A percentile compares a stretch with the other conserved stretches of the same genome.
These are phyloP conservation scores for Moniliella sp. DNA, from an alignment of 1,284 basidiomycete species.

Conservation along the genomic window DNA sequence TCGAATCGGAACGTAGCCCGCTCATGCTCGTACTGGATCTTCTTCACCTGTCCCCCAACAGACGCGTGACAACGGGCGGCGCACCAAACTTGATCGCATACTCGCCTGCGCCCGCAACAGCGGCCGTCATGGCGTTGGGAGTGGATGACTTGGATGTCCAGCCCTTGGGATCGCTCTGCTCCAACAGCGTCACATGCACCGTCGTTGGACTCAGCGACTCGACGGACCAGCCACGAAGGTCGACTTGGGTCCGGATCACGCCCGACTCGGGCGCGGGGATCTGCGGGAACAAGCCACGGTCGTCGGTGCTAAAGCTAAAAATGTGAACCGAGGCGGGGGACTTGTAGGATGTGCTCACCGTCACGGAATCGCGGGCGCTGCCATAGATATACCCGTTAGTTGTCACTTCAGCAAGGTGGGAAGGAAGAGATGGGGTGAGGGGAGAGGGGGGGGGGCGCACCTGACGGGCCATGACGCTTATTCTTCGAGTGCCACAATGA, in stretches of 20 bases:
- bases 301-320: conserved; percentile 81
- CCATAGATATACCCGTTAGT: no score
- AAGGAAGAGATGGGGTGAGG: no score
- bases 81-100: conserved; percentile 80
- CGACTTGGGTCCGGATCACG: conserved; percentile 76
- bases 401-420: no score
- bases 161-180: conserved; percentile 88
- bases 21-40: conserved; percentile 67
- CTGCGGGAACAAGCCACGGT: conserved; percentile 59
- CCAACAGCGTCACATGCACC: conserved; percentile 73
- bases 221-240: conserved; percentile 88
- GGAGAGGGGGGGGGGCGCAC: conserved; percentile 36
- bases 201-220: conserved; percentile 86
- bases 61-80: conserved; percentile 64
- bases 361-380: conserved; percentile 59
- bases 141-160: conserved; percentile 90
- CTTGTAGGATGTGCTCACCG: conserved; percentile 88
- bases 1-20: conserved; percentile 59
- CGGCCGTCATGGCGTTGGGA: conserved; percentile 54
- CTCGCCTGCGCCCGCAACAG: conserved; percentile 69
- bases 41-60: conserved; percentile 54
- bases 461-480: conserved; percentile 72
- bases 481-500: conserved; percentile 66
- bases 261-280: conserved; percentile 48
- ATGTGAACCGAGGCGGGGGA: conserved; percentile 69